Evolutionary conservation across 2,329 filamentous ascomycete genomes (phyloP).

Genomic region (Dendrostoma leiphaemia): DNA sequence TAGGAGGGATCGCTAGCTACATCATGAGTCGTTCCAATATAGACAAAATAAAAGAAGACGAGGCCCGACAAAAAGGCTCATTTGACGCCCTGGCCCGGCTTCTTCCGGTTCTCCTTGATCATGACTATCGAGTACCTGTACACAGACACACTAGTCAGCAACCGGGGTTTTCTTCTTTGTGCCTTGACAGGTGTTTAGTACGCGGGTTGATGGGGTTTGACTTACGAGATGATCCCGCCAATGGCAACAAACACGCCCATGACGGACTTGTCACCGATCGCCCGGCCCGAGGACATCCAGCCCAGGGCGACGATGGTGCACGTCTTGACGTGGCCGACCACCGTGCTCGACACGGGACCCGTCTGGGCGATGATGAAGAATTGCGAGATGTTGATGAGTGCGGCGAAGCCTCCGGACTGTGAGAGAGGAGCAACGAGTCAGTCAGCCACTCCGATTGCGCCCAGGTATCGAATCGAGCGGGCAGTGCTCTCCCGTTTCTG

Average conservation of each 20-base stretch:
- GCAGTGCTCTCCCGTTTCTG: not conserved
- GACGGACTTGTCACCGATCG: slow-evolving; percentile 53
- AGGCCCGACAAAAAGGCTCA: not conserved
- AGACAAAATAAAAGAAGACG: not conserved
- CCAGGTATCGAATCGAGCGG: not conserved
- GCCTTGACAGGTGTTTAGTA: no score
- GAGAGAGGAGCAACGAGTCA: slow-evolving; percentile 6
- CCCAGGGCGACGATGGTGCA: slow-evolving; percentile 64
- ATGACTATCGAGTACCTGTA: slow-evolving; percentile 47
- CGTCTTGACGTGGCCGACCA: slow-evolving; percentile 66
- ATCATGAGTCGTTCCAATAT: no score
- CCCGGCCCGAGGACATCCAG: slow-evolving; percentile 56
- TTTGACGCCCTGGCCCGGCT: slow-evolving; percentile 15
- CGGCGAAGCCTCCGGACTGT: slow-evolving; percentile 63
- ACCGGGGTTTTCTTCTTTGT: no score
- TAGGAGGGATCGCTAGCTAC: no score
- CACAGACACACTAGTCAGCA: not conserved
- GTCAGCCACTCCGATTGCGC: slow-evolving; percentile 1
- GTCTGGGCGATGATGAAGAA: slow-evolving; percentile 63
- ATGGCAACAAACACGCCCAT: slow-evolving; percentile 55
- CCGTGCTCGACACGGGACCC: slow-evolving; percentile 62
- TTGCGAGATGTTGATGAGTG: slow-evolving; percentile 63
- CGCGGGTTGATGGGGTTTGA: slow-evolving; percentile 42
- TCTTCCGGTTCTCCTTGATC: slow-evolving; percentile 39
- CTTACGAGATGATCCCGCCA: slow-evolving; percentile 56